phyloP scores from a whole-genome alignment of 192 early-diverging fungal genomes.

The Entomortierella lignicola region DNA sequence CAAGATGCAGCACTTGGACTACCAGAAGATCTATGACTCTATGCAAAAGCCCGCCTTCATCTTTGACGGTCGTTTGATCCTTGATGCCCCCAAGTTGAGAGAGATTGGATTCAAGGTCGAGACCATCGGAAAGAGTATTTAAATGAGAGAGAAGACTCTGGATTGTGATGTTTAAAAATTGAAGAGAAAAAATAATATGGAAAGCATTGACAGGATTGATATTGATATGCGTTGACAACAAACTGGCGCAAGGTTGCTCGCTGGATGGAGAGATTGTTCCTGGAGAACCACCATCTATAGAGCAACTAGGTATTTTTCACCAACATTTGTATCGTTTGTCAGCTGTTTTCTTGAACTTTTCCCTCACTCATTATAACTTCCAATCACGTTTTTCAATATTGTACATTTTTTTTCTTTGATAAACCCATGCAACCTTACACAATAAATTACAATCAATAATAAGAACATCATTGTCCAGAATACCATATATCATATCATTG shows the following conservation, averaged over 20 bases:
- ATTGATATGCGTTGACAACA: neutral
- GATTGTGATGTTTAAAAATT: neutral
- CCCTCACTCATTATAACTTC: too few relatives aligned
- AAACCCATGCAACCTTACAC: too few relatives aligned
- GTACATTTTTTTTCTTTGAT: too few relatives aligned
- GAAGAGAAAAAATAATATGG: neutral
- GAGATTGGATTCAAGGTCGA: constrained; percentile 84
- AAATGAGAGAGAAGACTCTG: constrained; percentile 11
- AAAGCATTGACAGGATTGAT: neutral
- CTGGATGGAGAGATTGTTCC: constrained; percentile 16
- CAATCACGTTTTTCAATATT: too few relatives aligned
- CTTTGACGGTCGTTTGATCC: constrained; percentile 91
- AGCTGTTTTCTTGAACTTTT: neutral
- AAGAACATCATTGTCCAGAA: too few relatives aligned
- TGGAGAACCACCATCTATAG: constrained; percentile 17
- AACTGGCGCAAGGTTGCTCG: neutral
- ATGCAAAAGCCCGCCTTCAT: constrained; percentile 90
- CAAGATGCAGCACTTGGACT: constrained; percentile 74
- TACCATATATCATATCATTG: too few relatives aligned
- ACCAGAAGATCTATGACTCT: constrained; percentile 68
- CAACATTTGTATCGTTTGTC: neutral
- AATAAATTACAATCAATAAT: too few relatives aligned
- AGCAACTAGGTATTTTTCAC: neutral
- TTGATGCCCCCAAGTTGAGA: constrained; percentile 72
- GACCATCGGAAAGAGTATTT: constrained; percentile 69